These are phyloP conservation scores for Emydomyces testavorans DNA, from an alignment of 2,329 filamentous ascomycete species.

Conservation along the genomic window DNA sequence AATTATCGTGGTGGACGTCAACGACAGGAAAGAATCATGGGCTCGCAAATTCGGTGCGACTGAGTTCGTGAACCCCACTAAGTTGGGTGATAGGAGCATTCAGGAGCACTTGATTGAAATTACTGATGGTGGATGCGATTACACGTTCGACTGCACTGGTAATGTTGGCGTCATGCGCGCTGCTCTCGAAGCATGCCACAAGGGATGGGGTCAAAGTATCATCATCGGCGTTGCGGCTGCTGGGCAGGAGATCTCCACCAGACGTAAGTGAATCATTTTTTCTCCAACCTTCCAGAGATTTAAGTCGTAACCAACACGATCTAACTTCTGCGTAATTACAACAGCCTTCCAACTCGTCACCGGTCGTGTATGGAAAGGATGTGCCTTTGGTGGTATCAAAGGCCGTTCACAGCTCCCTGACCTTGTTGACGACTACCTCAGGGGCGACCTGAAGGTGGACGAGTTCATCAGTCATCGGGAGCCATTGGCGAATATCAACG, in stretches of 20 bases:
- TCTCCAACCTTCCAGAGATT: no score
- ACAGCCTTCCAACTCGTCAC: slow-evolving; percentile 99
- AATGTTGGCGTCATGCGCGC: slow-evolving; percentile 94
- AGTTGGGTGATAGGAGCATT: slow-evolving; percentile 63
- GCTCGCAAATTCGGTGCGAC: slow-evolving; percentile 88
- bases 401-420: slow-evolving; percentile 81
- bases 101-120: slow-evolving; percentile 91
- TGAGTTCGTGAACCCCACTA: slow-evolving; percentile 87
- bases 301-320: neutral
- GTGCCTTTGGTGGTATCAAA: slow-evolving; percentile 96
- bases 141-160: slow-evolving; percentile 98
- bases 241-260: slow-evolving; percentile 86
- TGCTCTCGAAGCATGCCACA: slow-evolving; percentile 94
- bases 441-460: slow-evolving; percentile 87
- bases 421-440: slow-evolving; percentile 81
- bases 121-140: slow-evolving; percentile 96
- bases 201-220: slow-evolving; percentile 97
- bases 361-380: slow-evolving; percentile 93
- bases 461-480: slow-evolving; percentile 98
- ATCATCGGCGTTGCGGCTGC: slow-evolving; percentile 95
- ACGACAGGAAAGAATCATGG: slow-evolving; percentile 86
- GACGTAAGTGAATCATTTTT: slow-evolving; percentile 53
- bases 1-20: slow-evolving; percentile 61
- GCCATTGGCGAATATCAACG: slow-evolving; percentile 70
- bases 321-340: slow-evolving; percentile 28